Evolutionary conservation across 306 rosid species (phyloP), one percentile per base, ranked within the genome.

Genomic region (Rosa persica): DNA sequence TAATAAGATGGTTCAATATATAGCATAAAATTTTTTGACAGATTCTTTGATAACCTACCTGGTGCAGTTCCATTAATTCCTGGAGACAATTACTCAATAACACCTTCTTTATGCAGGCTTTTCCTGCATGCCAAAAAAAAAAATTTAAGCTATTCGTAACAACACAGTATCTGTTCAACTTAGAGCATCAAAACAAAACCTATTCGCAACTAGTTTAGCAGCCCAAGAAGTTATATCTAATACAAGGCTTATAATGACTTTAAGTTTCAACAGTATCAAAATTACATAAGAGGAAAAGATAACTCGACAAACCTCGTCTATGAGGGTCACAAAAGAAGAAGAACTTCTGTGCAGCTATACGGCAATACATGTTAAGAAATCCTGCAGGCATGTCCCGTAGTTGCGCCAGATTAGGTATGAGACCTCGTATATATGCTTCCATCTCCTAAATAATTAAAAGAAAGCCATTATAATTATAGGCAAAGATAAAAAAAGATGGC

Each of bases 41-140:
- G 39, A 66, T 25, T 57, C 12, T 61, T 67, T 47, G 55, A 75
- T 12, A 73, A 79, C 75, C 78, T 86, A 96, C 99, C 99, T 96
- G 99, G 81, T 96, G 99, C 80, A 96, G 98, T 88, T 96, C 99
- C 99, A 96, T 96, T 73, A 96, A 81, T 88, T 96, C 98, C 90
- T 96, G 99, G 78, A 96, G 94, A 81, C 99, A 96, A 82, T 93
- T 96, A 80, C 99, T 96, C 58, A 96, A 91, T 84, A 96, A 78
- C 76, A 96, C 98, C 81, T 96, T 96, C 91, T 96, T 96, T 85
- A 96, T 96, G 88, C 99, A 96, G 23, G 98, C 98, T 87, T 93
- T 96, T 78, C 94, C 99, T 96, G 86, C 8, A 19, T 64, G 39
- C 60, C 82, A 30, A 30, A 74, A 30, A 66, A 71, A 13, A 13